Base-by-base conservation (phyloP, 2,329 filamentous ascomycete genomes). In the Clonostachys solani region DNA sequence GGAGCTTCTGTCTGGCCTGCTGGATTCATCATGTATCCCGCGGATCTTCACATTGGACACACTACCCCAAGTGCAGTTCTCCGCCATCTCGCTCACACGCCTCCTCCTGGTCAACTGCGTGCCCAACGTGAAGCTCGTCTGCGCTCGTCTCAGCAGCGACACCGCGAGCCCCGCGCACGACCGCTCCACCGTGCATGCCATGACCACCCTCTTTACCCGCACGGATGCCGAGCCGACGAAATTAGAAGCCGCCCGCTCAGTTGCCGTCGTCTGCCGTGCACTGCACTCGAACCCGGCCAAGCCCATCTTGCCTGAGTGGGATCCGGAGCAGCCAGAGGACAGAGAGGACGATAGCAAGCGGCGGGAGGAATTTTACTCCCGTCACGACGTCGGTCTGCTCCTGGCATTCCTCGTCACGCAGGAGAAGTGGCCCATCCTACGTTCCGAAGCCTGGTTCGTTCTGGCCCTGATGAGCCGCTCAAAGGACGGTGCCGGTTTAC, bases 371-470 rank as follows among this genome's bases (percentile, higher is more conserved):
- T 81, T 82, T 57, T 80, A 80, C 59, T 46, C 57, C 2, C 59
- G 58, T 19, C 75, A 81, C 56, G 51, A 65, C 17, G 58, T 81
- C 12, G 55, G 61, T 13, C 56, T 63, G 8, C 64, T 72, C 0
- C 65, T 86, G 7, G 57, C 69, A 2, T 79, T 74, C 53, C 70
- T 85, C 23, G 66, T 82, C 19, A 73, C 68, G 3, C 81, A 85
- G 56, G 64, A 61, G 4, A 82, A 80, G 52, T 85, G 80, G 71
- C 77, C 80, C 0, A 68, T 75, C 3, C 66, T 86, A 3, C 71
- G 78, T 16, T 81, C 79, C 37, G 82, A 86, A 56, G 72, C 75
- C 4, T 80, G 81, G 74, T 84, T 85, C 51, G 73, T 82, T 6
- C 71, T 83, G 45, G 82, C 82, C 3, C 70, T 85, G 34, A 78